Evolutionary conservation across 148 eudicot species (phyloP).

Genomic region (Dianthus caryophyllus): DNA sequence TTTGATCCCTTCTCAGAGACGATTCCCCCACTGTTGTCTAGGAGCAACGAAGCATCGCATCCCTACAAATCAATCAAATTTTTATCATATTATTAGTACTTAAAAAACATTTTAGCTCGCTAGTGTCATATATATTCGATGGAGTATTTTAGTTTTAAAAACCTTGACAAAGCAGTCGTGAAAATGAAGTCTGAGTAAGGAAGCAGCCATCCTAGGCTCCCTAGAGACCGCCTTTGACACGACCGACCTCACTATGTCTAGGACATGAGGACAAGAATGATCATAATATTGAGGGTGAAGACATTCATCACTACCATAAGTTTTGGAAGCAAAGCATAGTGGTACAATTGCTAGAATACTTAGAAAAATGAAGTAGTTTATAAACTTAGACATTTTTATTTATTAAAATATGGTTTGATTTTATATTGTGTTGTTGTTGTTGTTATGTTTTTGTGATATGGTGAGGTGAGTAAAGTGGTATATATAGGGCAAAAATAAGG

Average conservation of each 20-base stretch:
- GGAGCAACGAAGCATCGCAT: constrained; percentile 74
- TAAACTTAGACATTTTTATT: neutral
- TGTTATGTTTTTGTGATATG: constrained; percentile 12
- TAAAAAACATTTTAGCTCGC: neutral
- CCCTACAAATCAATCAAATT: constrained; percentile 46
- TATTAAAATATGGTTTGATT: neutral
- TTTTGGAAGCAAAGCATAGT: constrained; percentile 34
- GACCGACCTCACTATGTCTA: constrained; percentile 49
- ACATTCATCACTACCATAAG: constrained; percentile 35
- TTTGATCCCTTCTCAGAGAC: constrained; percentile 59
- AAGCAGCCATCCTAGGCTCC: constrained; percentile 84
- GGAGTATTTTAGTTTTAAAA: neutral
- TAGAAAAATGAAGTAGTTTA: constrained; percentile 15
- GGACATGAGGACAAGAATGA: constrained; percentile 60
- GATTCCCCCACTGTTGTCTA: constrained; percentile 58
- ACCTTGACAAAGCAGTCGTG: constrained; percentile 92
- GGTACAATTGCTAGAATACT: constrained; percentile 19
- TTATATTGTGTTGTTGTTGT: neutral
- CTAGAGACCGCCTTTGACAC: constrained; percentile 58
- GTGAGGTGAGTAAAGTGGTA: neutral
- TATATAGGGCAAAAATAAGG: constrained; percentile 4
- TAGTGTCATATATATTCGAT: neutral
- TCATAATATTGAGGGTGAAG: constrained; percentile 76
- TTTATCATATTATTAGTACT: neutral
- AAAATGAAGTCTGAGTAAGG: constrained; percentile 73